These are phyloP conservation scores for Thermomucor indicae-seudaticae DNA, from an alignment of 371 early-diverging fungal species.

Conservation along the genomic window DNA sequence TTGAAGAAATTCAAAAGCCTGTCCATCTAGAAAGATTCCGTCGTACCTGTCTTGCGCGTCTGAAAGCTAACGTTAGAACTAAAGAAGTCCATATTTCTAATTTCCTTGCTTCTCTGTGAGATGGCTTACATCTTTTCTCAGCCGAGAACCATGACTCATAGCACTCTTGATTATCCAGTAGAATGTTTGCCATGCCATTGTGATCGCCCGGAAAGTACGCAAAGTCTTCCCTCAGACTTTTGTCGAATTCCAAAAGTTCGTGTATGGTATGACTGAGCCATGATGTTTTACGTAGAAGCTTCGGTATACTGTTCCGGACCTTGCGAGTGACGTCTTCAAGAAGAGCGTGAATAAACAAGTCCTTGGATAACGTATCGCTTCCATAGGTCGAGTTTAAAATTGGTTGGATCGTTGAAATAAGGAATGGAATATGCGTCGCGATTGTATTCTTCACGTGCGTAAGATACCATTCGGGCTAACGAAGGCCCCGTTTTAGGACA, in stretches of 20 bases:
- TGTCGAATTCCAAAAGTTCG: constrained; percentile 75
- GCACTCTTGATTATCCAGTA: constrained; percentile 53
- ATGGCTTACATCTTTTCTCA: constrained; percentile 61
- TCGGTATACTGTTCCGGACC: constrained; percentile 53
- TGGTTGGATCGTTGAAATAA: constrained; percentile 37
- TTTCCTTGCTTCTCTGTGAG: neutral
- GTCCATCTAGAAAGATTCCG: constrained; percentile 54
- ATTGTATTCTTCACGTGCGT: constrained; percentile 65
- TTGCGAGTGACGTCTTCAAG: constrained; percentile 61
- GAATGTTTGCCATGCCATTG: constrained; percentile 43
- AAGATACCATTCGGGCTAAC: constrained; percentile 83
- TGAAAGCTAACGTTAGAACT: constrained; percentile 8
- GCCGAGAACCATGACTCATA: constrained; percentile 72
- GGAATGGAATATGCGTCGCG: constrained; percentile 27
- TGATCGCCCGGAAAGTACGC: constrained; percentile 43
- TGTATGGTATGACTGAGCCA: constrained; percentile 71
- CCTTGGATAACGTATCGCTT: constrained; percentile 36
- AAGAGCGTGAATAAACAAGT: constrained; percentile 66
- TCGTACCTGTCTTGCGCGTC: constrained; percentile 57
- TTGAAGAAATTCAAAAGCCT: constrained; percentile 70
- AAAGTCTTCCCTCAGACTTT: constrained; percentile 63
- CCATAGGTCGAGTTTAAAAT: constrained; percentile 12
- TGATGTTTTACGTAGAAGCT: constrained; percentile 51
- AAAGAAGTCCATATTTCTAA: neutral
- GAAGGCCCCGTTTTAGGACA: neutral